These are phyloP conservation scores for Neodidymelliopsis sp. DNA, from an alignment of 2,329 filamentous ascomycete genomes.

Conservation along the genomic window DNA sequence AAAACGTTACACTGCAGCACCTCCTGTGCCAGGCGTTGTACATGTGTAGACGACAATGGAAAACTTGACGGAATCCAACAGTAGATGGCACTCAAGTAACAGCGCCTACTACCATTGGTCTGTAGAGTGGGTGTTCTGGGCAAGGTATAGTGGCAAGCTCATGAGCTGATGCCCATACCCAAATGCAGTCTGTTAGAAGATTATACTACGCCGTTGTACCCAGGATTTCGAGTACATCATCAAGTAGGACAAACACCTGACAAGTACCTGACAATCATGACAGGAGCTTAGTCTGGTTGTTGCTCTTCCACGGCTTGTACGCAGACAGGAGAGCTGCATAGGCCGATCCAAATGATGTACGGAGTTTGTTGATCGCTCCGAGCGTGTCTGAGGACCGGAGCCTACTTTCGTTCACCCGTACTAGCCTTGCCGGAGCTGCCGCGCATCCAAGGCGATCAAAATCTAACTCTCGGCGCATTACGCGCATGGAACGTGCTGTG, in stretches of 20 bases:
- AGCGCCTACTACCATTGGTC: slow-evolving; percentile 15
- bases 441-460: neutral
- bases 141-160: slow-evolving; percentile 28
- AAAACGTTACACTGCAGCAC: slow-evolving; percentile 25
- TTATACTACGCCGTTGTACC: neutral
- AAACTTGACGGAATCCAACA: slow-evolving; percentile 10
- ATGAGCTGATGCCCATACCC: slow-evolving; percentile 17
- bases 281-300: neutral
- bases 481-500: neutral
- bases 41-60: slow-evolving; percentile 14
- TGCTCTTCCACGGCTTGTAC: neutral
- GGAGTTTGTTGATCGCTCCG: neutral
- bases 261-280: slow-evolving; percentile 1
- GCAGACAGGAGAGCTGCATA: neutral
- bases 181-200: too few species aligned
- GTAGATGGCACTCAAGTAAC: slow-evolving; percentile 16
- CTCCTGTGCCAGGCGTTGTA: slow-evolving; percentile 24
- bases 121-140: slow-evolving; percentile 22
- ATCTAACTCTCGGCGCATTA: neutral
- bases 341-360: neutral
- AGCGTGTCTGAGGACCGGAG: neutral
- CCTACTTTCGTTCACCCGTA: too few species aligned
- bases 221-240: neutral
- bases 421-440: too few species aligned
- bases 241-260: slow-evolving; percentile 4